Evolutionary conservation across 2,329 filamentous ascomycete species (phyloP).

Genomic region (Fusarium penzigii): DNA sequence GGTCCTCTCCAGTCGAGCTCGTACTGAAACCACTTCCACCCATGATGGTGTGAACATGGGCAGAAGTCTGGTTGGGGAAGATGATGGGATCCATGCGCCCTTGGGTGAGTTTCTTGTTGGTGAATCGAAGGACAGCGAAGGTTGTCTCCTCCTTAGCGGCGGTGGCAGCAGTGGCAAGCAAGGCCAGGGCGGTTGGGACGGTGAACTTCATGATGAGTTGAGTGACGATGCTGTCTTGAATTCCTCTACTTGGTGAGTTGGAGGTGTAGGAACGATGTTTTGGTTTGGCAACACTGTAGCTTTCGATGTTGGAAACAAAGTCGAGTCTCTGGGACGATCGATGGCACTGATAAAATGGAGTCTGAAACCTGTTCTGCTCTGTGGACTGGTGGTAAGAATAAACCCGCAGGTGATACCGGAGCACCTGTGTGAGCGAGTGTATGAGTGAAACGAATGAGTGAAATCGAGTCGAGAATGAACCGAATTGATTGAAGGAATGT

Average conservation of each 20-base stretch:
- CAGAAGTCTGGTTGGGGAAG: constrained; percentile 56
- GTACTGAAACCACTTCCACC: constrained; percentile 69
- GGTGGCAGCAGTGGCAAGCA: constrained; percentile 38
- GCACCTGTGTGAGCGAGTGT: constrained; percentile 36
- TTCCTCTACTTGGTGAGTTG: too few relatives aligned
- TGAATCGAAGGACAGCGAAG: constrained; percentile 72
- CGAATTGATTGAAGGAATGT: too few relatives aligned
- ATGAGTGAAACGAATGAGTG: too few relatives aligned
- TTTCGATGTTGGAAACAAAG: too few relatives aligned
- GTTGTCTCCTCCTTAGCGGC: constrained; percentile 50
- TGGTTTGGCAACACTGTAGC: too few relatives aligned
- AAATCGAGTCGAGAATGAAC: too few relatives aligned
- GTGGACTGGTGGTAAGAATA: constrained; percentile 14
- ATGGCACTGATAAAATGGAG: too few relatives aligned
- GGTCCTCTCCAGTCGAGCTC: constrained; percentile 60
- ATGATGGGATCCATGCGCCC: constrained; percentile 70
- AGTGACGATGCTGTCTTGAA: too few relatives aligned
- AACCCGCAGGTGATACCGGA: constrained; percentile 35
- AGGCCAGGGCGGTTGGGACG: constrained; percentile 36
- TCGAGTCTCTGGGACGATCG: constrained; percentile 27
- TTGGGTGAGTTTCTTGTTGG: constrained; percentile 62
- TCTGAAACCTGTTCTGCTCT: constrained; percentile 17
- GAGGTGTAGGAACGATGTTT: constrained; percentile 8
- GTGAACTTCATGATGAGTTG: constrained; percentile 38
- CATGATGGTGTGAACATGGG: constrained; percentile 71